Evolutionary conservation across 257 asterid genomes (phyloP).

Genomic region (Solanum tarijense): DNA sequence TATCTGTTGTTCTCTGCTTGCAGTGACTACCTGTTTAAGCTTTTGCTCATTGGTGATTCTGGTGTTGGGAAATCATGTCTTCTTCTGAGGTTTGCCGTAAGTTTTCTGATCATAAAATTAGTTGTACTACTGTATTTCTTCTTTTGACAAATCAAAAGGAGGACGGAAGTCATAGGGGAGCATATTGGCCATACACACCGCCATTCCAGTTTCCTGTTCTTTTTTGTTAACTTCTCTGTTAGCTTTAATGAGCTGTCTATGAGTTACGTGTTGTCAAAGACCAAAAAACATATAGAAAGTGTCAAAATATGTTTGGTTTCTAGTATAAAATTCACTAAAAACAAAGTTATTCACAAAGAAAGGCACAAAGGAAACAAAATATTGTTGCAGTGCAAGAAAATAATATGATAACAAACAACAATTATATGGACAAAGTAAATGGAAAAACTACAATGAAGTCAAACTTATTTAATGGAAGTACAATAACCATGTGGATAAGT

Average conservation of each 20-base stretch:
- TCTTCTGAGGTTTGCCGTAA: constrained; percentile 3
- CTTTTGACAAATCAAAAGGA: not conserved
- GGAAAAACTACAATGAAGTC: not conserved
- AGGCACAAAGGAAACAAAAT: not conserved
- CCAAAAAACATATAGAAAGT: not conserved
- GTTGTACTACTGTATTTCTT: not conserved
- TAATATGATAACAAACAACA: not conserved
- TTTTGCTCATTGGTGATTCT: constrained; percentile 2
- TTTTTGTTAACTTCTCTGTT: not conserved
- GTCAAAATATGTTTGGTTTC: not conserved
- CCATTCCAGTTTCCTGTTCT: not conserved
- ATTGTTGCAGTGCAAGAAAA: not conserved
- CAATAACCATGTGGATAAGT: not conserved
- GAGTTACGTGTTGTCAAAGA: not conserved
- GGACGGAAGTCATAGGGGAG: not conserved
- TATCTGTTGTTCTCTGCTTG: not conserved
- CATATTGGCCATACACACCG: not conserved
- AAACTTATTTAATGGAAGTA: not conserved
- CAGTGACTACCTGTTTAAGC: constrained; percentile 5
- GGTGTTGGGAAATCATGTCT: constrained; percentile 6
- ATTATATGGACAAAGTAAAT: not conserved
- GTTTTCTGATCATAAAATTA: not conserved
- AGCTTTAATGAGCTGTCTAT: not conserved
- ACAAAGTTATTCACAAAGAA: not conserved
- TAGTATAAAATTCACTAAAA: not conserved